Base-by-base conservation (phyloP, 129 eudicot species). In the Pseudognaphalium luteoalbum region DNA sequence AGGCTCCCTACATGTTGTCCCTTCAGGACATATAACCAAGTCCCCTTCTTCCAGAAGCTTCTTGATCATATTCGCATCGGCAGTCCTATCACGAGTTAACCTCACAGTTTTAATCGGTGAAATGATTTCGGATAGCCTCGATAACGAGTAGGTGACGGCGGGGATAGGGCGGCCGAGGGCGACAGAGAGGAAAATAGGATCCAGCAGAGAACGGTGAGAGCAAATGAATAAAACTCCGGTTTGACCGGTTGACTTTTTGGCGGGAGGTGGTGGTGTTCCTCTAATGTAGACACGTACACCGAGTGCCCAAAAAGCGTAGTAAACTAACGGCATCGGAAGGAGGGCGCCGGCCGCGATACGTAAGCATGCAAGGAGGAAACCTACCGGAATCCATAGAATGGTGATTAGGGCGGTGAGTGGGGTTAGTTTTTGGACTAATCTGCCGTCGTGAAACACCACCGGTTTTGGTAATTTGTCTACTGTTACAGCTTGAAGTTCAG, bases 21-120 rank as follows among this genome's bases (percentile, higher is more conserved):
- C 96, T 64, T 90, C 93, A 0, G 96, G 96, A 79, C 96, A 90
- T 32, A 90, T 76, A 6, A 73, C 93, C 7, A 90, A 29, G 17
- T 90, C 96, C 0, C 93, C 93, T 84, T 81, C 82, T 56, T 86
- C 59, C 28, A 90, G 54, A 10, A 87, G 83, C 42, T 86, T 82
- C 72, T 80, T 82, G 74, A 90, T 90, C 93, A 90, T 85, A 12
- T 78, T 72, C 0, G 96, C 90, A n/a, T 90, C 93, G 0, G 72
- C 44, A n/a, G 72, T 77, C 0, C 96, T 74, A 66, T 90, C 85
- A 2, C 96, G 76, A 29, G 39, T 84, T 1, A 90, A 71, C 19
- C 96, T 66, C 63, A 90, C 93, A 0, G 96, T 90, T 59, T 88
- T 90, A 68, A 90, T 90, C 3, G 96, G 93, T 2, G 96, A 87